phyloP scores from a whole-genome alignment of 2,329 filamentous ascomycete species.

The Alternaria sp. region DNA sequence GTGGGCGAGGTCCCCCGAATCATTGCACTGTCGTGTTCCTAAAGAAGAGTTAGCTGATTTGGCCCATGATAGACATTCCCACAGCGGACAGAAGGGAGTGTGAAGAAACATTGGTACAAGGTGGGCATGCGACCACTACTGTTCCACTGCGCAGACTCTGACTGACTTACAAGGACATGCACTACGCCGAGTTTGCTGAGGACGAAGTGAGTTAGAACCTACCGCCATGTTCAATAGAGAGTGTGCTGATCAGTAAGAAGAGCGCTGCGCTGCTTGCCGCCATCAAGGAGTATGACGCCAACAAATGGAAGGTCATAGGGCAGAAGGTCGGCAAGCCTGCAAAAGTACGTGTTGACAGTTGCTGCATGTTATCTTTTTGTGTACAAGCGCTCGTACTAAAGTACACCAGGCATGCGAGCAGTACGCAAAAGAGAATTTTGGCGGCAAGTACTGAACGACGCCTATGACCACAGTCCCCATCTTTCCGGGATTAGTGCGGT shows the following conservation, averaged over 20 bases:
- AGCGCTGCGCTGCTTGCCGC: constrained; percentile 84
- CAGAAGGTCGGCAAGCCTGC: constrained; percentile 97
- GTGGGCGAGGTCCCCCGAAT: constrained; percentile 55
- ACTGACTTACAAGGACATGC: constrained; percentile 79
- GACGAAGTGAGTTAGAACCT: constrained; percentile 73
- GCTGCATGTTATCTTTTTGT: constrained; percentile 6
- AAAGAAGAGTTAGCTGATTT: constrained; percentile 29
- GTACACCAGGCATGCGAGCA: constrained; percentile 77
- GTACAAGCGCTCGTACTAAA: constrained; percentile 25
- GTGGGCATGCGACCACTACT: constrained; percentile 56
- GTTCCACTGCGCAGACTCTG: constrained; percentile 24
- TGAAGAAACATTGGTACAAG: constrained; percentile 99
- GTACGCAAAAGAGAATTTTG: constrained; percentile 95
- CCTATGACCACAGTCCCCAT: constrained; percentile 55
- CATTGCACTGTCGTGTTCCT: not conserved
- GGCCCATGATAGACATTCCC: constrained; percentile 76
- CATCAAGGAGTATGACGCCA: constrained; percentile 98
- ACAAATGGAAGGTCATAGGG: constrained; percentile 98
- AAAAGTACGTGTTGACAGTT: constrained; percentile 68
- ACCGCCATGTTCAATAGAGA: constrained; percentile 13
- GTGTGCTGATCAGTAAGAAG: constrained; percentile 57
- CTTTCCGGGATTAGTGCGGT: constrained; percentile 46
- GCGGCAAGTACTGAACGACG: constrained; percentile 57
- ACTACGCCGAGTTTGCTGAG: constrained; percentile 97
- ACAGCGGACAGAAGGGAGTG: constrained; percentile 90